Evolutionary conservation across 2,329 filamentous ascomycete species (phyloP).

Genomic region (Dactylella cylindrospora): DNA sequence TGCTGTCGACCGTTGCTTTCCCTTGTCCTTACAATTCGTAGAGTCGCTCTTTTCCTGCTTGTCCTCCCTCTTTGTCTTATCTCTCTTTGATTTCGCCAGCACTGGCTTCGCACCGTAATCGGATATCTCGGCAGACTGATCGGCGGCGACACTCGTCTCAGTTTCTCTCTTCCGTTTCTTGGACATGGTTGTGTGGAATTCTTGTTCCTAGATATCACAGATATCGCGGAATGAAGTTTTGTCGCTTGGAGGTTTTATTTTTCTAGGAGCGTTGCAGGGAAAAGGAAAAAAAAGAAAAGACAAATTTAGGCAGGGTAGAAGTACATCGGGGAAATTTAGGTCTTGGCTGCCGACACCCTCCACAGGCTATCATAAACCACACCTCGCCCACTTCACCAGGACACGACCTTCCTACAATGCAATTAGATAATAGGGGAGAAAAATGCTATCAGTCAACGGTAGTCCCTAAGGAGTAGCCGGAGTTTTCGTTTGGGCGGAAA

Average conservation of each 20-base stretch:
- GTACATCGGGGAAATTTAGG: not conserved
- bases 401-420: too few species aligned
- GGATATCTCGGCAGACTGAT: not conserved
- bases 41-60: not conserved
- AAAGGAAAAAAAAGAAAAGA: not conserved
- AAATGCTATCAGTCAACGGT: too few species aligned
- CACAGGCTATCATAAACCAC: constrained; percentile 22
- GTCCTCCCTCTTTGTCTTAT: constrained; percentile 5
- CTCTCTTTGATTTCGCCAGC: constrained; percentile 2
- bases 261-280: too few species aligned
- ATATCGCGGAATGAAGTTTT: constrained; percentile 5
- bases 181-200: constrained; percentile 18
- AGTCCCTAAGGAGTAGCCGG: too few species aligned
- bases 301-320: not conserved
- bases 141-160: not conserved
- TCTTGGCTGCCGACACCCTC: constrained; percentile 24
- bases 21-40: not conserved
- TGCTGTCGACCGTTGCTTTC: not conserved
- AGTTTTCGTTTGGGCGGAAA: too few species aligned
- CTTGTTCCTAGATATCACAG: not conserved
- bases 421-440: too few species aligned
- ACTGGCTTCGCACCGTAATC: not conserved
- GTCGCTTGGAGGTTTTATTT: not conserved
- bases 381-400: not conserved
- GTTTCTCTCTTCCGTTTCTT: constrained; percentile 43